Base-by-base conservation (phyloP, 1,284 basidiomycete species). In the Puccinia sorghi region DNA sequence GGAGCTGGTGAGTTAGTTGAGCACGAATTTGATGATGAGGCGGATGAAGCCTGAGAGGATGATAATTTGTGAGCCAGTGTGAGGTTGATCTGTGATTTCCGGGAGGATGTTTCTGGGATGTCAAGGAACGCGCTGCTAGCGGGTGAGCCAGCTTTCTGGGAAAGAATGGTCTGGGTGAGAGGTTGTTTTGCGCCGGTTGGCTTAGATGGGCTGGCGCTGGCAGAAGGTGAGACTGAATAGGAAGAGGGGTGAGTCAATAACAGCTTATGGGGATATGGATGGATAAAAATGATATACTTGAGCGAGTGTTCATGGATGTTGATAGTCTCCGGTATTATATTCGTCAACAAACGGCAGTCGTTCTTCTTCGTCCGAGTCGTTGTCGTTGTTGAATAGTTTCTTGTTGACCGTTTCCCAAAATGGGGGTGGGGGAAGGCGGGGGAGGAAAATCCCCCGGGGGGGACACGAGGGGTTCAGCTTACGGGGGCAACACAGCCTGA, bases 71-170 rank as follows among this genome's bases (percentile, higher is more conserved):
- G 59, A 41, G 59, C 37, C 37, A n/a, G 32, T n/a, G 39, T 39
- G 59, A n/a, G 27, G 59, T 39, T 27, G 9, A 27, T n/a, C 41
- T 32, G 2, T 59, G 57, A 59, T 25, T 37, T 37, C 5, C 8
- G 27, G 8, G 32, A 37, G 57, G 57, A 37, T 59, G 27, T 37
- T 43, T 70, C 50, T 39, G 69, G 69, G 48, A 71, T n/a, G 54
- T 71, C 39, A 12, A 52, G 17, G 15, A 56, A 71, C 39, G 69
- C 50, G 50, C 37, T 12, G 17, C 50, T 56, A n/a, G 50, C 46
- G 52, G 69, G 50, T n/a, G 39, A 27, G 50, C 69, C 50, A 39
- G 69, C 22, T 39, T 50, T 13, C 12, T 54, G 50, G 15, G 54
- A 13, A 2, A 70, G 46, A 22, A 52, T 70, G 27, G 27, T 59